Conservation (phyloP, 148 eudicot species). For the Rhododendron mucronatum region DNA sequence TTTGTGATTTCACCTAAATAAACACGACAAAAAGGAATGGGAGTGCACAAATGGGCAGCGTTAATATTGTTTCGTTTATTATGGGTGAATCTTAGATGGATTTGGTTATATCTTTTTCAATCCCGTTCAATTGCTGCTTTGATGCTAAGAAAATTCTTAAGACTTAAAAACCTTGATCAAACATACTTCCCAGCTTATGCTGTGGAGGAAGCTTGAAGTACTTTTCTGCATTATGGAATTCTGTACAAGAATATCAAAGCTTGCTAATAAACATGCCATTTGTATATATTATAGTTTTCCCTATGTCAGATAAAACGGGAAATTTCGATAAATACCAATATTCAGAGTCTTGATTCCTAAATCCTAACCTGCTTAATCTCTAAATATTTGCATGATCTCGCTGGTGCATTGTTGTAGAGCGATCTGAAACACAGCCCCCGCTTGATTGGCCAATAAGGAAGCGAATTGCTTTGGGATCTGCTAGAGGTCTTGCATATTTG, state of each 20-base stretch:
- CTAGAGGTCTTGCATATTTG: conserved; percentile 59
- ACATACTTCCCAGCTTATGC: background rate
- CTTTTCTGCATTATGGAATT: background rate
- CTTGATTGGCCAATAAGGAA: conserved; percentile 57
- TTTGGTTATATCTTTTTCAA: background rate
- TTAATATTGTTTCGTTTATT: background rate
- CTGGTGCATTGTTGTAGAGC: conserved; percentile 27
- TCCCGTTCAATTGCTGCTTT: background rate
- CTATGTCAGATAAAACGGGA: background rate
- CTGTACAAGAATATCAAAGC: background rate
- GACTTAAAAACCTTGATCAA: no score
- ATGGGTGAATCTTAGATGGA: background rate
- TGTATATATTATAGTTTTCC: background rate
- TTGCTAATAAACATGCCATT: background rate
- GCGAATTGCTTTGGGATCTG: conserved; percentile 51
- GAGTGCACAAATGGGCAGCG: background rate
- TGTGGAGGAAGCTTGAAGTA: background rate
- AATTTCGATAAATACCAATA: background rate
- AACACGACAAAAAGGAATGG: background rate
- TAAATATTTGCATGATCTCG: background rate
- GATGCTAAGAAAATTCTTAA: background rate
- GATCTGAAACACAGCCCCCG: conserved; percentile 37
- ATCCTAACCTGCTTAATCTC: background rate
- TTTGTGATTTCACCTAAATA: background rate
- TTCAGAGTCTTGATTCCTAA: background rate